Conservation (phyloP, 2,329 filamentous ascomycete genomes). For the Arthrobotrys pseudoclavata region DNA sequence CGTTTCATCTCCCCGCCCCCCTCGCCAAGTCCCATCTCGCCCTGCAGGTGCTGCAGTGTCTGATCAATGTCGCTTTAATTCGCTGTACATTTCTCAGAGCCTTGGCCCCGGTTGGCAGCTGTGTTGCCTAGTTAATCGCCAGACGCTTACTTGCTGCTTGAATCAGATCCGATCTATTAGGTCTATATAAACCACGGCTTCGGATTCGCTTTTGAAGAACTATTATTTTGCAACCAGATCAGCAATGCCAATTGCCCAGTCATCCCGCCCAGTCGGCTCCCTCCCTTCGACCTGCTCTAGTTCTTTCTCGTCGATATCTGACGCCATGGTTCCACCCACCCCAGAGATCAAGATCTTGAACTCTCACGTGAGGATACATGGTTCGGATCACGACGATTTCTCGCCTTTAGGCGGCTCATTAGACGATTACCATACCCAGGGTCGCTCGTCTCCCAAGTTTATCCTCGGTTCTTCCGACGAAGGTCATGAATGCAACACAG, state of each 20-base stretch:
- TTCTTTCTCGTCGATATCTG: constrained; percentile 58
- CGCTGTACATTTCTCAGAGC: constrained; percentile 53
- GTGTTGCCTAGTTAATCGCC: constrained; percentile 52
- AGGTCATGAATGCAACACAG: constrained; percentile 63
- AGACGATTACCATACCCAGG: constrained; percentile 44
- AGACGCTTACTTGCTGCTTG: constrained; percentile 19
- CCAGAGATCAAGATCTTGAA: constrained; percentile 58
- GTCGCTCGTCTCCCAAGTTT: constrained; percentile 50
- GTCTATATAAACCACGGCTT: neutral
- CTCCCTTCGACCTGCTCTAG: constrained; percentile 58
- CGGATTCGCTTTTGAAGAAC: neutral
- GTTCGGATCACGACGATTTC: constrained; percentile 50
- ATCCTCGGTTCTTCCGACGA: constrained; percentile 59
- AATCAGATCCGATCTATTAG: constrained; percentile 17
- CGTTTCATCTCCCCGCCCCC: constrained; percentile 43
- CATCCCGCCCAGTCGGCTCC: constrained; percentile 36
- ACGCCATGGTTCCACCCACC: constrained; percentile 56
- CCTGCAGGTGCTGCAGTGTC: constrained; percentile 36
- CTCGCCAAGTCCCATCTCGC: constrained; percentile 59
- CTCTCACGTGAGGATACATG: constrained; percentile 50
- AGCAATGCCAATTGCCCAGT: constrained; percentile 53
- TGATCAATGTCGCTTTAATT: constrained; percentile 58
- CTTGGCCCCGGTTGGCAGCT: constrained; percentile 56
- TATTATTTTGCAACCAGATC: constrained; percentile 10
- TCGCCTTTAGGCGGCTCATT: constrained; percentile 47